phyloP scores from a whole-genome alignment of 202 grass and related monocot genomes.

The Schoenoplectus triqueter region DNA sequence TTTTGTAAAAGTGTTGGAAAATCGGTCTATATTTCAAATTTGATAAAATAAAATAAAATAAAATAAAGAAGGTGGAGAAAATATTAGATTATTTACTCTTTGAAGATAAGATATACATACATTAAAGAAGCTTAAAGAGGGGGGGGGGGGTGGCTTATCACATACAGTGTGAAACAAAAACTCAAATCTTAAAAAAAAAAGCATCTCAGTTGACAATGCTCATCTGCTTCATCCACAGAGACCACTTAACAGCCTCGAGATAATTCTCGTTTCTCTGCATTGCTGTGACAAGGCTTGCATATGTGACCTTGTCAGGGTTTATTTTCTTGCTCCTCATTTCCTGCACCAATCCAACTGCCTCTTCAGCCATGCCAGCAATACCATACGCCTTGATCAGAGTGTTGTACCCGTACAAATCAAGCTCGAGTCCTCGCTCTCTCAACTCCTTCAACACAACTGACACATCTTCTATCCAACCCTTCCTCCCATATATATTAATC shows the following conservation, averaged over 20 bases:
- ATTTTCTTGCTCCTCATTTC: conserved; percentile 80
- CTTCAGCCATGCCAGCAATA: conserved; percentile 78
- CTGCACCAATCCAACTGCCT: conserved; percentile 71
- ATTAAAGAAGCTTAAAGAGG: conserved; percentile 22
- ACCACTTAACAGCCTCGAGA: conserved; percentile 92
- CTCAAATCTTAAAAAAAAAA: background rate
- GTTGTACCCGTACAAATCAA: conserved; percentile 83
- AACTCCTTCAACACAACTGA: conserved; percentile 70
- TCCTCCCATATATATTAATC: conserved; percentile 92
- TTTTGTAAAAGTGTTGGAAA: too few relatives aligned
- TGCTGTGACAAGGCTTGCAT: conserved; percentile 64
- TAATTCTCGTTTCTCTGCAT: conserved; percentile 84
- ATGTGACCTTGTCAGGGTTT: conserved; percentile 62
- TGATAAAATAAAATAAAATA: too few relatives aligned
- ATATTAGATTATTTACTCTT: conserved; percentile 4
- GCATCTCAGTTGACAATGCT: conserved; percentile 39
- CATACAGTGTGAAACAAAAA: conserved; percentile 38
- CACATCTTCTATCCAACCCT: conserved; percentile 78
- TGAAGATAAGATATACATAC: conserved; percentile 43
- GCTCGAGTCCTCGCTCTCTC: conserved; percentile 62
- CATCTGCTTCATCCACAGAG: conserved; percentile 93
- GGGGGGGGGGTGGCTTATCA: background rate
- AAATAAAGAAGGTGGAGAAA: background rate
- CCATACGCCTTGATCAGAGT: conserved; percentile 90
- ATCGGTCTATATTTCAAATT: too few relatives aligned